Conservation (phyloP, 768 basidiomycete genomes). For the Pisolithus tinctorius region DNA sequence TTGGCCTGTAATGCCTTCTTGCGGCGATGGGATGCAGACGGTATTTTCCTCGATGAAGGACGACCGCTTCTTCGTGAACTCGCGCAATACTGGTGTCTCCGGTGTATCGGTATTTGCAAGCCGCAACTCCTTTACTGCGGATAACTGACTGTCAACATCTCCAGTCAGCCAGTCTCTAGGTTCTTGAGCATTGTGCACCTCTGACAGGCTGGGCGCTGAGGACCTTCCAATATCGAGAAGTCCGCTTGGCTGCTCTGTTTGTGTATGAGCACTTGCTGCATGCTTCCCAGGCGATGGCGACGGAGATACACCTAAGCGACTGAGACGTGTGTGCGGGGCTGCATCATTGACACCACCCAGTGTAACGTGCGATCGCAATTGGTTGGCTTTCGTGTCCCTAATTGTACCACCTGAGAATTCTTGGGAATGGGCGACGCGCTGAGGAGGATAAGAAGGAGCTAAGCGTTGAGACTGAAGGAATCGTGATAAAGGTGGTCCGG, state of each 20-base stretch:
- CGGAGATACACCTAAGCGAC: slow-evolving; percentile 23
- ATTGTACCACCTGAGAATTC: slow-evolving; percentile 49
- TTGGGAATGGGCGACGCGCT: slow-evolving; percentile 46
- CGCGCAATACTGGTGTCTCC: slow-evolving; percentile 49
- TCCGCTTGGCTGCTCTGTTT: slow-evolving; percentile 13
- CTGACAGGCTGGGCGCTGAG: slow-evolving; percentile 3
- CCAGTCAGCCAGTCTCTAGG: slow-evolving; percentile 74
- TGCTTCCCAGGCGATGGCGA: slow-evolving; percentile 47
- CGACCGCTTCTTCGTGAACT: slow-evolving; percentile 67
- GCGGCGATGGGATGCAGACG: slow-evolving; percentile 21
- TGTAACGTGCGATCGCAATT: slow-evolving; percentile 2
- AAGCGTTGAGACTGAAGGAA: slow-evolving; percentile 15
- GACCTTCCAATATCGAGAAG: slow-evolving; percentile 14
- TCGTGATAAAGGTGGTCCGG: slow-evolving; percentile 17
- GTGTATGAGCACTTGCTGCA: slow-evolving; percentile 41
- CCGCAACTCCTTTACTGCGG: slow-evolving; percentile 13
- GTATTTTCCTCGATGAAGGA: slow-evolving; percentile 52
- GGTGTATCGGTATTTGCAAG: slow-evolving; percentile 10
- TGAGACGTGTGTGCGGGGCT: slow-evolving; percentile 11
- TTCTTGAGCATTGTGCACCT: slow-evolving; percentile 22
- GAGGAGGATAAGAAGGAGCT: slow-evolving; percentile 8
- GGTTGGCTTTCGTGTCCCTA: slow-evolving; percentile 31
- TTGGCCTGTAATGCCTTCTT: slow-evolving; percentile 27
- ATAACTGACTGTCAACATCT: slow-evolving; percentile 37
- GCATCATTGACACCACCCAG: slow-evolving; percentile 12